These are phyloP conservation scores for Odontarrhena argentea DNA, from an alignment of 345 rosid genomes.

Conservation along the genomic window DNA sequence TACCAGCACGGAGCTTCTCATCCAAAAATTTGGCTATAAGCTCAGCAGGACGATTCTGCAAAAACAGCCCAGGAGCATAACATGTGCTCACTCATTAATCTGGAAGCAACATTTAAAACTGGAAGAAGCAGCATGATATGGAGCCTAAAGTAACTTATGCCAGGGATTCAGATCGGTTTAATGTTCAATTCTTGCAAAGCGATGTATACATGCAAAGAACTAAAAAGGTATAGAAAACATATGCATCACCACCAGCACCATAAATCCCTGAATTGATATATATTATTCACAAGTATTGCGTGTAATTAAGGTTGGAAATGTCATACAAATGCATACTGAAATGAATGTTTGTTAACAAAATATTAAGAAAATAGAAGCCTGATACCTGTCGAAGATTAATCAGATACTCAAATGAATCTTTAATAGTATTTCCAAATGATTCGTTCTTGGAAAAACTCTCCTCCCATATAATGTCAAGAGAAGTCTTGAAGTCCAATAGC, in stretches of 20 bases:
- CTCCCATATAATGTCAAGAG: constrained; percentile 80
- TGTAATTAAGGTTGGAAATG: background rate
- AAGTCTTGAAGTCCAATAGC: constrained; percentile 79
- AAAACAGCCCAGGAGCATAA: constrained; percentile 29
- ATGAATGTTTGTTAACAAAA: constrained; percentile 22
- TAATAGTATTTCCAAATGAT: constrained; percentile 71
- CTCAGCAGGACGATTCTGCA: constrained; percentile 92
- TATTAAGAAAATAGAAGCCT: background rate
- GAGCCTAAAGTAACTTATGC: background rate
- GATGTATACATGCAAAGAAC: background rate
- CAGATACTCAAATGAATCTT: constrained; percentile 83
- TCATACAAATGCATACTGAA: constrained; percentile 1
- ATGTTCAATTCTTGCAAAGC: background rate
- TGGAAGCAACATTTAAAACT: constrained; percentile 9
- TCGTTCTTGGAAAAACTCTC: constrained; percentile 84
- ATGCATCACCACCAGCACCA: background rate
- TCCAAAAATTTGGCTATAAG: constrained; percentile 92
- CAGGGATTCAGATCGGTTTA: background rate
- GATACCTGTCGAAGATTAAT: constrained; percentile 91
- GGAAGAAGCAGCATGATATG: background rate
- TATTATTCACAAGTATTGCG: background rate
- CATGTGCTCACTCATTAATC: background rate
- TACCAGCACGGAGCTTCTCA: constrained; percentile 95
- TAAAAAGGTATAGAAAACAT: background rate
- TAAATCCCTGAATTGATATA: background rate